These are phyloP conservation scores for Heimioporus sp. DNA, from an alignment of 768 basidiomycete genomes.

Conservation along the genomic window DNA sequence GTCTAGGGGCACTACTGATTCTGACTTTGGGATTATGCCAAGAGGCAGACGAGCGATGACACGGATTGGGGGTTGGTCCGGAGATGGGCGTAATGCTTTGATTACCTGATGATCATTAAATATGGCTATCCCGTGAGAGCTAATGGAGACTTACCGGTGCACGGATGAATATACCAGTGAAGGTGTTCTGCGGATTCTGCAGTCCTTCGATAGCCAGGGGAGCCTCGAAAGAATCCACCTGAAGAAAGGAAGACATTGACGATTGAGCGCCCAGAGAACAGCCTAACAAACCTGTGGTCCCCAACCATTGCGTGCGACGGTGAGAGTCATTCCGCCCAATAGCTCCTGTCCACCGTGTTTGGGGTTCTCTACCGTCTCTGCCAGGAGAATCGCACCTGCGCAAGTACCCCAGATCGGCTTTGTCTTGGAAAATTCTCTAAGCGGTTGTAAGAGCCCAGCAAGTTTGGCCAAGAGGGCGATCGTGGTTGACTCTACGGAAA, in stretches of 20 bases:
- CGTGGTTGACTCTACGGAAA: constrained; percentile 77
- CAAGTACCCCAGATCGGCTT: constrained; percentile 96
- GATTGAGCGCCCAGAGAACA: background rate
- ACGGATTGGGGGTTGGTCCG: constrained; percentile 57
- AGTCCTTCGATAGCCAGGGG: constrained; percentile 65
- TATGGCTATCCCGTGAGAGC: background rate
- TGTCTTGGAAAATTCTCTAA: constrained; percentile 64
- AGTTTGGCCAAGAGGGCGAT: constrained; percentile 76
- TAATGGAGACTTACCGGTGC: constrained; percentile 62
- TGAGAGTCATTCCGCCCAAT: constrained; percentile 75
- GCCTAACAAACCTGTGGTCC: constrained; percentile 72
- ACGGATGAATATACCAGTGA: constrained; percentile 89
- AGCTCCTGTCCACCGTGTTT: constrained; percentile 90
- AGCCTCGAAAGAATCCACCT: constrained; percentile 92
- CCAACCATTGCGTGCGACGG: constrained; percentile 87
- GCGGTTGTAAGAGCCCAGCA: constrained; percentile 76
- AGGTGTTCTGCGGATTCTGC: constrained; percentile 55
- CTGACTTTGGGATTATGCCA: constrained; percentile 42
- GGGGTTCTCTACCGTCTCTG: constrained; percentile 67
- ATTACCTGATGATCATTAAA: constrained; percentile 52
- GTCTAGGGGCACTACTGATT: constrained; percentile 34
- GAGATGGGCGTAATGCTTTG: constrained; percentile 43
- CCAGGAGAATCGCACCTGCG: constrained; percentile 89
- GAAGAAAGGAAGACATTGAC: background rate
- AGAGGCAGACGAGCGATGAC: constrained; percentile 69